Conservation (phyloP, 2,329 filamentous ascomycete genomes). For the Colletotrichum godetiae region DNA sequence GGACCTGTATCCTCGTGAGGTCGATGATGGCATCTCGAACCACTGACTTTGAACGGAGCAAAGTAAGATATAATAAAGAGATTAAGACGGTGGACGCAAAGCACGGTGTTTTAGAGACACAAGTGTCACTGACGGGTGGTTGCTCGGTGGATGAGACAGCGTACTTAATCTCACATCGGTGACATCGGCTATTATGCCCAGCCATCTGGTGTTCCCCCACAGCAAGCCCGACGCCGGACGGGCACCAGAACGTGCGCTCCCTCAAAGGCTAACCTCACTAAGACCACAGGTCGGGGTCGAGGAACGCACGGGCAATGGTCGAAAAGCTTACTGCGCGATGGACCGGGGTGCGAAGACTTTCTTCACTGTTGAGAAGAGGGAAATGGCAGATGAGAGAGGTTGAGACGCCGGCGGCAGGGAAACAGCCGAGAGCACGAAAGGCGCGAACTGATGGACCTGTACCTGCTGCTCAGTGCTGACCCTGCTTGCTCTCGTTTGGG, state of each 20-base stretch:
- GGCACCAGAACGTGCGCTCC: slow-evolving; percentile 31
- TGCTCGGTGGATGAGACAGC: neutral
- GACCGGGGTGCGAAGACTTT: slow-evolving; percentile 10
- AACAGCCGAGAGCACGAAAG: slow-evolving; percentile 23
- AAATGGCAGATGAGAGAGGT: slow-evolving; percentile 3
- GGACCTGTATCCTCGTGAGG: too few species aligned
- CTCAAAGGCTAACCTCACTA: slow-evolving; percentile 17
- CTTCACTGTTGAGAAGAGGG: neutral
- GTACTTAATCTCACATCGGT: slow-evolving; percentile 3
- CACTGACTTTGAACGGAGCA: too few species aligned
- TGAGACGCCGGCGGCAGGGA: slow-evolving; percentile 21
- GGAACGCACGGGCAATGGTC: slow-evolving; percentile 28
- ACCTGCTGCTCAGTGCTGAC: neutral
- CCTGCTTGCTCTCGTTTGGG: neutral
- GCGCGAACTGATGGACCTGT: neutral
- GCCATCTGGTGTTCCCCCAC: slow-evolving; percentile 30
- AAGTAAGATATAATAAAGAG: neutral
- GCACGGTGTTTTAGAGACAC: neutral
- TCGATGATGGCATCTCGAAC: neutral
- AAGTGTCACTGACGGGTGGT: slow-evolving; percentile 11
- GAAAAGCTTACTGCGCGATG: slow-evolving; percentile 27
- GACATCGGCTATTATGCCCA: slow-evolving; percentile 5
- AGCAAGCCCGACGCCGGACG: slow-evolving; percentile 27
- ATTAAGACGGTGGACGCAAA: neutral
- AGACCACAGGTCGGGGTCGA: slow-evolving; percentile 5